Conservation (phyloP, 495 filamentous ascomycete species). For the Lasiosphaeris hirsuta region DNA sequence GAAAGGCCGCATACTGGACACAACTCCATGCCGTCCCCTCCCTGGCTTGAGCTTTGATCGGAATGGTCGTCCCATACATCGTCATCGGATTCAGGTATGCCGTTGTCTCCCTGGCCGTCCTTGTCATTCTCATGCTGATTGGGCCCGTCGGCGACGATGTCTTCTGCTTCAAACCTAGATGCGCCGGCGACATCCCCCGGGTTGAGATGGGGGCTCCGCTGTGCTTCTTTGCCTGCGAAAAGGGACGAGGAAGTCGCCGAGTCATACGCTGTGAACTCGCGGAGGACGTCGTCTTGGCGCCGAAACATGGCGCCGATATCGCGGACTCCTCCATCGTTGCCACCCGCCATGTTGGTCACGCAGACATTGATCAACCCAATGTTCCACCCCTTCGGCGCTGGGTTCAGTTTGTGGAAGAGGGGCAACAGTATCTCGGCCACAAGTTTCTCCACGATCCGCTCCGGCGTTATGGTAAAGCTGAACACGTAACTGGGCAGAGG, state of each 20-base stretch:
- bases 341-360: conserved; percentile 75
- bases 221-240: too few species aligned
- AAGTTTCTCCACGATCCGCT: conserved; percentile 61
- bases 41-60: not conserved
- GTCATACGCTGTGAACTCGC: conserved; percentile 54
- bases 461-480: conserved; percentile 52
- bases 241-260: too few species aligned
- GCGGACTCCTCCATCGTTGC: conserved; percentile 48
- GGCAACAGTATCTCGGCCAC: conserved; percentile 63
- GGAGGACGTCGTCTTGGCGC: conserved; percentile 60
- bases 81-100: not conserved
- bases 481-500: conserved; percentile 70
- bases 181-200: too few species aligned
- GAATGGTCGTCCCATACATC: conserved; percentile 24
- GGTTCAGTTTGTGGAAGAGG: conserved; percentile 72
- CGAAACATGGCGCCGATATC: conserved; percentile 70
- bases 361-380: conserved; percentile 81
- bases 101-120: not conserved
- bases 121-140: conserved; percentile 1
- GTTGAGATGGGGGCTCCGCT: too few species aligned
- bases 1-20: conserved; percentile 60
- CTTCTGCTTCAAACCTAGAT: not conserved
- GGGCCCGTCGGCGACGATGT: not conserved
- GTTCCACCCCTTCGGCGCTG: conserved; percentile 66
- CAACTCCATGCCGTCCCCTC: conserved; percentile 7